Percentiles rank a stretch among this genome's conserved stretches.
Evolutionary conservation across 2,329 filamentous ascomycete species (phyloP).

Genomic region (Botrytis paeoniae): DNA sequence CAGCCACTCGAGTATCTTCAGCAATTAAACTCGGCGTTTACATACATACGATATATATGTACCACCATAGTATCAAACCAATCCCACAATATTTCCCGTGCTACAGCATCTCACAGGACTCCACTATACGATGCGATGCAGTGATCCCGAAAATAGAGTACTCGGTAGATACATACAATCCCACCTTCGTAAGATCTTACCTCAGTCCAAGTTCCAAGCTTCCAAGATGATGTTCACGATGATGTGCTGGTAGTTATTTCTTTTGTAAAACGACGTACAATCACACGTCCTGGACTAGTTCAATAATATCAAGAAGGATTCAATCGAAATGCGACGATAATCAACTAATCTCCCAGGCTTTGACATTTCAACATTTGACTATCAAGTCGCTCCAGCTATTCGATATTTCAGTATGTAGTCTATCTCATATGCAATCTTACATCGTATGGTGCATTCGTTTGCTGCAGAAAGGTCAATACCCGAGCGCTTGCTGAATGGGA

Average conservation of each 20-base stretch:
- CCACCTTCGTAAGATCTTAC: background rate
- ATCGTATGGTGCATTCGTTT: background rate
- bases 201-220: background rate
- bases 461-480: constrained; percentile 1
- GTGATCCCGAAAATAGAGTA: constrained; percentile 15
- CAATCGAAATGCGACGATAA: background rate
- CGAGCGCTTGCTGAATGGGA: constrained; percentile 1
- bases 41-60: constrained; percentile 6
- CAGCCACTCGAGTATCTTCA: constrained; percentile 4
- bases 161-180: constrained; percentile 10
- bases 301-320: background rate
- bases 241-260: background rate
- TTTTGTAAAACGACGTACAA: background rate
- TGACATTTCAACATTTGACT: background rate
- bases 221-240: background rate
- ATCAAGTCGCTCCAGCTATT: background rate
- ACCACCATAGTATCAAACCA: background rate
- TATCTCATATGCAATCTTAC: background rate
- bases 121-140: constrained; percentile 9
- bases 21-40: constrained; percentile 16
- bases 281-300: background rate
- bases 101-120: background rate
- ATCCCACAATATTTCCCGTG: constrained; percentile 1
- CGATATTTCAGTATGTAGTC: background rate
- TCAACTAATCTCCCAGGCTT: background rate